Base-by-base conservation (phyloP, 768 basidiomycete genomes). In the Pisolithus tinctorius region DNA sequence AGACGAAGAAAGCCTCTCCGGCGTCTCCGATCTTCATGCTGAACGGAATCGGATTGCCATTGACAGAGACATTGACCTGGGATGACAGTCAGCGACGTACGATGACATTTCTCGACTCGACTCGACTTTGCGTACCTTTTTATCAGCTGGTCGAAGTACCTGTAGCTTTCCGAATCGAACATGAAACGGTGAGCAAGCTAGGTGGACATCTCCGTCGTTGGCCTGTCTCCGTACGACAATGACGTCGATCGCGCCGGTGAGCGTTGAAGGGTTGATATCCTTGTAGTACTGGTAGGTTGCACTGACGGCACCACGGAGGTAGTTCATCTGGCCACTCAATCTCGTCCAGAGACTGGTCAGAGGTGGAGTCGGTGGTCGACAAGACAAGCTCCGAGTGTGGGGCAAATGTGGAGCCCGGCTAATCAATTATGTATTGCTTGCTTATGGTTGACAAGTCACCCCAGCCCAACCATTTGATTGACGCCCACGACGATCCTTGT, bases 21-120 rank as follows among this genome's bases (percentile, higher is more conserved):
- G 96, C 93, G 52, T 98, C 96, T 38, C 93, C 94, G 55, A 98
- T 93, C 76, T 99, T 98, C 96, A 99, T 99, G 67, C 78, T 79
- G 68, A 90, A 98, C 0, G 95, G 95, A 50, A 93, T 86, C 41
- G 79, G 77, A 58, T 82, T 74, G 38, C 88, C 90, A 69, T 96
- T 94, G 61, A 98, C 84, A 47, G 81, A 80, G 31, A 98, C 81
- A 55, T 84, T 89, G 56, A 98, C 95, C 91, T 93, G 56, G 14
- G 42, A 36, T 14, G 44, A 26, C 26, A 29, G 8, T 10, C 14
- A 45, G 29, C 14, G 43, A 26, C 43, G 23, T 25, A n/a, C 29
- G 27, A 16, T 16, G 13, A 11, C 43, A 27, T 25, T 3, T 45
- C 34, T 34, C 13, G 34, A 34, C 34, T 34, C 34, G 14, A 44